A percentile compares a stretch with the other conserved stretches of the same genome.
phyloP scores from a whole-genome alignment of 345 rosid species.

The Heritiera fomes region DNA sequence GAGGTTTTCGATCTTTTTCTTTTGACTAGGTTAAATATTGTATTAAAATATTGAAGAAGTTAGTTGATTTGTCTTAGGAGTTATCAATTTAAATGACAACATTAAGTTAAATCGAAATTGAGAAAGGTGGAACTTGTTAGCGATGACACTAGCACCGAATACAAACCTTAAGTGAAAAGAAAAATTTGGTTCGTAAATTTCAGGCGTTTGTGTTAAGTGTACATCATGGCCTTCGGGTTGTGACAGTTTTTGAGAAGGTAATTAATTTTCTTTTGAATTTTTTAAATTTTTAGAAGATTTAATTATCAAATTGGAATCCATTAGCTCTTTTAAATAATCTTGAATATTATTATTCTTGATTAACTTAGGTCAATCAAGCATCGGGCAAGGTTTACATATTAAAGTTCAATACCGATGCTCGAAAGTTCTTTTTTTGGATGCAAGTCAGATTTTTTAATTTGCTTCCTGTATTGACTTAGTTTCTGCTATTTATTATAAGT shows the following conservation, averaged over 20 bases:
- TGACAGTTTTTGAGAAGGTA: slow-evolving; percentile 97
- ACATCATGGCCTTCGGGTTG: too few species aligned
- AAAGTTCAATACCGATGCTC: slow-evolving; percentile 81
- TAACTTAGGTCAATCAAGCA: slow-evolving; percentile 77
- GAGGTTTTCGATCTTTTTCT: too few species aligned
- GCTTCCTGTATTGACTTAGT: background rate
- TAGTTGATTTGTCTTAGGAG: too few species aligned
- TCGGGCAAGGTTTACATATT: slow-evolving; percentile 84
- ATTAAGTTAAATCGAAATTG: too few species aligned
- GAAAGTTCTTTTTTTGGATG: slow-evolving; percentile 94
- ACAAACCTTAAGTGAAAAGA: too few species aligned
- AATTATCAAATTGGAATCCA: slow-evolving; percentile 1
- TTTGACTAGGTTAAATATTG: too few species aligned
- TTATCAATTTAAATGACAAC: too few species aligned
- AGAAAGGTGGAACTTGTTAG: too few species aligned
- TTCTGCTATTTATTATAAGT: slow-evolving; percentile 14
- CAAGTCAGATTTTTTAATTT: slow-evolving; percentile 51
- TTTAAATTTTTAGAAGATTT: background rate
- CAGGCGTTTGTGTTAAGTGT: too few species aligned
- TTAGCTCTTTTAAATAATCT: slow-evolving; percentile 8
- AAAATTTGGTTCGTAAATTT: too few species aligned
- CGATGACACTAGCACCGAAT: too few species aligned
- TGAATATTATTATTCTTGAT: slow-evolving; percentile 8
- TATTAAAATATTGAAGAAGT: too few species aligned
- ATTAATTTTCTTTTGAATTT: background rate